A percentile compares a stretch with the other conserved stretches of the same genome.
These are phyloP conservation scores for Solanum etuberosum DNA, from an alignment of 257 asterid genomes.

Conservation along the genomic window DNA sequence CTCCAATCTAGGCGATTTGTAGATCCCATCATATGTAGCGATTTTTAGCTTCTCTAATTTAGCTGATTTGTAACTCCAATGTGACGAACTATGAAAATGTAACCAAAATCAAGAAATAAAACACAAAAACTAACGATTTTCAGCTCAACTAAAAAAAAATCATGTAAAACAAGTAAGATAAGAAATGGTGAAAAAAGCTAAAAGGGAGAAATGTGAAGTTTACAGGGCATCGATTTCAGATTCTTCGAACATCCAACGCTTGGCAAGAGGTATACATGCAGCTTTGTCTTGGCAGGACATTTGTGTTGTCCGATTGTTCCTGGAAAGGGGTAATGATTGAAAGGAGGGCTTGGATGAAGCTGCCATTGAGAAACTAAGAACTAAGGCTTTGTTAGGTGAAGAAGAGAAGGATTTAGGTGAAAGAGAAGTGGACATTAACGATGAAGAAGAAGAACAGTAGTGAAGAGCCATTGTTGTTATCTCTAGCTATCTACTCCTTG, in stretches of 20 bases:
- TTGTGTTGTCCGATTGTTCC: constrained; percentile 9
- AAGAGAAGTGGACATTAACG: neutral
- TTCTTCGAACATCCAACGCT: constrained; percentile 79
- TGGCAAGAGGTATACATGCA: constrained; percentile 36
- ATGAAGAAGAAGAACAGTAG: neutral
- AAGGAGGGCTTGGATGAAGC: neutral
- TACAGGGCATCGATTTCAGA: constrained; percentile 53
- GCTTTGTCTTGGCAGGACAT: constrained; percentile 50
- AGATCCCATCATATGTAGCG: too few species aligned
- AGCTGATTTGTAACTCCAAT: too few species aligned
- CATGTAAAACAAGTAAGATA: neutral
- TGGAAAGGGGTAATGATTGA: neutral
- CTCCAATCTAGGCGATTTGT: too few species aligned
- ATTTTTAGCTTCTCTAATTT: too few species aligned
- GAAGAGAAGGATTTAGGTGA: constrained; percentile 15
- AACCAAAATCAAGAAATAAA: too few species aligned
- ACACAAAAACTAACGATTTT: too few species aligned
- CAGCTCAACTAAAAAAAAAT: too few species aligned
- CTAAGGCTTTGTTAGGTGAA: constrained; percentile 24
- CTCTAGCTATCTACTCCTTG: neutral
- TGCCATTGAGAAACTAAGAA: constrained; percentile 35
- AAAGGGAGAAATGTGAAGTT: neutral
- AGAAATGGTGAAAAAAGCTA: neutral
- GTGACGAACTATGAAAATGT: too few species aligned
- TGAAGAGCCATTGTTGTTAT: neutral